Base-by-base conservation (phyloP, 2,329 filamentous ascomycete species). In the Boeremia exigua region DNA sequence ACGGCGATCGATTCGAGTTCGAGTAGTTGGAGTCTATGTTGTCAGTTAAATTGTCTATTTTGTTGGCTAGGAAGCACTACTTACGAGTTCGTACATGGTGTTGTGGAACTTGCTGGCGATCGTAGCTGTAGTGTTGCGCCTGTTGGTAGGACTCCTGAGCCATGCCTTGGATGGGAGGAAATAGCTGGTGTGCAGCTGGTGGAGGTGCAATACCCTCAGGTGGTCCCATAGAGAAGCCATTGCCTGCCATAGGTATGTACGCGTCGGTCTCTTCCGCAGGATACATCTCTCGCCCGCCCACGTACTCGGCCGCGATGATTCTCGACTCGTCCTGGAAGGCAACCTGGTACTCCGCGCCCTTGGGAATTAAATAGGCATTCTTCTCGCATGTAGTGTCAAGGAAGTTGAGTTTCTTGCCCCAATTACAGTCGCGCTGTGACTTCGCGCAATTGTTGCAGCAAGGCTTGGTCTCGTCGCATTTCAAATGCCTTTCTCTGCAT, bases 311-410 rank as follows among this genome's bases (percentile, higher is more conserved):
- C 6, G 94, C 94, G 73, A 97, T 96, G 42, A 90, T 84, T 28
- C 92, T 85, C 19, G 93, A 97, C 72, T 98, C 92, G 71, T 97
- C 94, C 67, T 89, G 84, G 65, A 98, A 97, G 48, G 86, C 82
- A 12, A 97, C 83, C 70, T 82, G 82, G 84, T 89, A 92, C 47
- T 91, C 88, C 1, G 82, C 57, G 32, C 60, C 63, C 39, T 67
- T 65, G 12, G 66, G 64, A 7, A 72, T 65, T 6, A 70, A 43
- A 84, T 83, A 10, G 86, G 88, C 48, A 88, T 91, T 45, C 81
- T 79, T 68, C 42, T 90, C 86, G 53, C 89, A 87, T 59, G 88
- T 88, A 3, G 88, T 89, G 70, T 96, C 92, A 64, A 96, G 92
- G 69, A 96, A 98, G 77, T 96, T 97, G 36, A 98, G 81, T 33